These are phyloP conservation scores for Candida ipomoeae DNA, from an alignment of 805 yeast species.

Conservation along the genomic window DNA sequence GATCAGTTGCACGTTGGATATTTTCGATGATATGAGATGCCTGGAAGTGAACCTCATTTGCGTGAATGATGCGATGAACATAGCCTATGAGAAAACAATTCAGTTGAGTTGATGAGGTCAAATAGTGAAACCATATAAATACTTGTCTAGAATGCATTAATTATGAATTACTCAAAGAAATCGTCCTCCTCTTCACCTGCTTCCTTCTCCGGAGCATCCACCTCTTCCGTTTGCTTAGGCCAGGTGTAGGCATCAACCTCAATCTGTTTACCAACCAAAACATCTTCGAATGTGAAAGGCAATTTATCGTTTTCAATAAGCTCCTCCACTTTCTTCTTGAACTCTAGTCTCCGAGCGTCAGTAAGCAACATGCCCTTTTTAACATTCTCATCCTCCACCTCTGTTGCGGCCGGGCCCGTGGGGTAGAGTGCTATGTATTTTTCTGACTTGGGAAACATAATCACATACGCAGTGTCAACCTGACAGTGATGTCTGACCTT, in stretches of 20 bases:
- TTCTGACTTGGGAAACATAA: conserved; percentile 71
- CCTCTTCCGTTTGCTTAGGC: conserved; percentile 24
- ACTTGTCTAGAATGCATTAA: conserved; percentile 1
- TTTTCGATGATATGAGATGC: conserved; percentile 50
- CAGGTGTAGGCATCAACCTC: conserved; percentile 19
- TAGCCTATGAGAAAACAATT: conserved; percentile 37
- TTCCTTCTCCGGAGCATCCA: conserved; percentile 43
- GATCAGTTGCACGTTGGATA: conserved; percentile 42
- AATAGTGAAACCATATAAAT: neutral
- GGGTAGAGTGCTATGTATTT: conserved; percentile 82
- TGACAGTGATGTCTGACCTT: conserved; percentile 53
- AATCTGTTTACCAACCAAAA: conserved; percentile 36
- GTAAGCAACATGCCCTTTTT: conserved; percentile 41
- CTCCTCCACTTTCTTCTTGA: conserved; percentile 46
- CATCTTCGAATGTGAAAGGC: conserved; percentile 49
- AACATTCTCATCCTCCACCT: conserved; percentile 31
- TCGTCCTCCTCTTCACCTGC: conserved; percentile 24
- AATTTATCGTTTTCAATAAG: conserved; percentile 51
- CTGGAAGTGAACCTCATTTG: conserved; percentile 42
- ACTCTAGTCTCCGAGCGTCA: conserved; percentile 41
- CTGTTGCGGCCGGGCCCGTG: conserved; percentile 23
- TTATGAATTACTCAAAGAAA: conserved; percentile 23
- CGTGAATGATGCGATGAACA: conserved; percentile 65
- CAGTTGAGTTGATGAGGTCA: conserved; percentile 4
- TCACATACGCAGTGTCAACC: conserved; percentile 69